Base-by-base conservation (phyloP, 2,329 filamentous ascomycete species). In the Xylariaceae sp. region DNA sequence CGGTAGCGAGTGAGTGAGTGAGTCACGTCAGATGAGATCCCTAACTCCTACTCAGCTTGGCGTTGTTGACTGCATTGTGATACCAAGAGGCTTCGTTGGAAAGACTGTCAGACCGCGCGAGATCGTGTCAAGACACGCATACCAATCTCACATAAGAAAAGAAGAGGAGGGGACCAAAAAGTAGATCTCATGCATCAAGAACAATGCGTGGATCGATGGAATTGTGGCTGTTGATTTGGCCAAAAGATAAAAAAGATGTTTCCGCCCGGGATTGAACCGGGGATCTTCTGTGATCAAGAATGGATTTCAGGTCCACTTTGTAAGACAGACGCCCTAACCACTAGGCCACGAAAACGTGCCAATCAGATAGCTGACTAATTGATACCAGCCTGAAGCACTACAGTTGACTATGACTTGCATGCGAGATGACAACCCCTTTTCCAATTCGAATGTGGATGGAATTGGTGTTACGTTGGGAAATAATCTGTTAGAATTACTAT, bases 251-350 rank as follows among this genome's bases (percentile, higher is more conserved):
- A 42, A 9, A 42, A 42, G 39, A 52, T 62, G 61, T 61, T 59
- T 48, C 51, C 49, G 61, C 45, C 61, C 61, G 61, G 61, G 61
- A 56, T 63, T 30, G 58, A 63, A 63, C 61, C 61, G 61, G 61
- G 45, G 61, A 61, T 63, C 59, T 63, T 55, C 56, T 61, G 61
- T 61, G 61, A 48, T 56, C 53, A 11, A 42, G 10, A 23, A 11
- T 30, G 47, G 30, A 17, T 7, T 17, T 11, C 13, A 18, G 35
- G 44, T 48, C 6, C 3, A 18, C 2, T n/a, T 44, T 63, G 61
- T 63, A 63, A 63, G 61, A 61, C 61, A 61, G 56, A 55, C 37
- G 59, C 61, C 61, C 51, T 63, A 61, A 63, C 58, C 61, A 59
- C 61, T 63, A 63, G 61, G 61, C 59, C 61, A 63, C 61, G 39